Evolutionary conservation across 495 filamentous ascomycete genomes (phyloP), one percentile per base, ranked within the genome.

Genomic region (Staphylotrichum tortipilum): DNA sequence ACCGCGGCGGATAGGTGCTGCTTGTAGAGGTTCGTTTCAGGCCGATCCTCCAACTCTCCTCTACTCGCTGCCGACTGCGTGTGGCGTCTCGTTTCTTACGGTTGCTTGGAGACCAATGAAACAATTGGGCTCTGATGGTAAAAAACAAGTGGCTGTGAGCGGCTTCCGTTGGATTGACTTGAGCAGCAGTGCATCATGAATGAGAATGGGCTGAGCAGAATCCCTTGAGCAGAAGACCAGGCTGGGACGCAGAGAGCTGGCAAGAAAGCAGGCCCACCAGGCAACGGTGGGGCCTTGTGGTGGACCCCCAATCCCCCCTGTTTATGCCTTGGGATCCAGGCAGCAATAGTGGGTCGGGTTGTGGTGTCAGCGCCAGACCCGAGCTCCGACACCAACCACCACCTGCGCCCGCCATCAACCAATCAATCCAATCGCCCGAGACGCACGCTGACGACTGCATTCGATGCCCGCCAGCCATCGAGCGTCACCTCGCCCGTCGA

Each of bases 71-170:
- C 23, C 15, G 8, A 15, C 0, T 7, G 11, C 12, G 35, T 35
- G 38, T 48, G 45, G 45, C 44, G 34, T 47, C 39, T 48, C 35
- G 45, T 39, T 39, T 38, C n/a, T 36, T 4, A n/a, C 30, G 19
- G n/a, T 4, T 11, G 2, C 19, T 35, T 10, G 39, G 23, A 9
- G 14, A 4, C 39, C 23, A 42, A 28, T 42, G 14, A 17, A 18
- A n/a, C 8, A 14, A 3, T 11, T 11, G 18, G 23, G 18, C 18
- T 24, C 3, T 8, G 18, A n/a, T 7, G 4, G 19, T 7, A 28
- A 10, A 10, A 10, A 28, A 28, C n/a, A n/a, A n/a, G n/a, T n/a
- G n/a, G n/a, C n/a, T n/a, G n/a, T n/a, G n/a, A n/a, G n/a, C n/a
- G n/a, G n/a, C n/a, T n/a, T n/a, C n/a, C n/a, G n/a, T n/a, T n/a